Percentiles rank a stretch among this genome's conserved stretches.
phyloP scores from a whole-genome alignment of 225 moss, liverwort and hornwort genomes.

The Straminergon stramineum region DNA sequence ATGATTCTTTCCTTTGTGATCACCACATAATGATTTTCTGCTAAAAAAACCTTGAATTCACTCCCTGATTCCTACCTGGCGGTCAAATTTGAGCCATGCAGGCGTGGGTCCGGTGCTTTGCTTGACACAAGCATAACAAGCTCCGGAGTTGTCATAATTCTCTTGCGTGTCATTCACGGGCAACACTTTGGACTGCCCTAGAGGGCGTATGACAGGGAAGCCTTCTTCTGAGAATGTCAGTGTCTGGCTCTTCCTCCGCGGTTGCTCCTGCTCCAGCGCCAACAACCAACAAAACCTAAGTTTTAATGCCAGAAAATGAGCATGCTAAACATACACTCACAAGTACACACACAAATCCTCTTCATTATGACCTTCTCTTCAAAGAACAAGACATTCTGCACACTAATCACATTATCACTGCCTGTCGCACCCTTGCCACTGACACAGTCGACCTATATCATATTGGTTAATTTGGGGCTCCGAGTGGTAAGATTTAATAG shows the following conservation, averaged over 20 bases:
- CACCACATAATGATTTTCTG: not conserved
- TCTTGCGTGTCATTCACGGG: constrained; percentile 67
- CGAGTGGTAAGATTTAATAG: not conserved
- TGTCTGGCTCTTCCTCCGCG: constrained; percentile 64
- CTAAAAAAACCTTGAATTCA: not conserved
- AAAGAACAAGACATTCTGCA: not conserved
- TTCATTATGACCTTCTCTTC: not conserved
- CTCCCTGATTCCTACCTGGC: constrained; percentile 8
- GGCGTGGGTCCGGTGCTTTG: constrained; percentile 61
- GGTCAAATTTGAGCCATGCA: constrained; percentile 85
- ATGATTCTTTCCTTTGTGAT: not conserved
- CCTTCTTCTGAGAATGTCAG: constrained; percentile 79
- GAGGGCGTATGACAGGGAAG: constrained; percentile 51
- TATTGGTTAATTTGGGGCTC: not conserved
- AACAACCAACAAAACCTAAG: not conserved
- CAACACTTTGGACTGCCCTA: constrained; percentile 44
- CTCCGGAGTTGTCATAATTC: constrained; percentile 79
- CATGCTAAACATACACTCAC: not conserved
- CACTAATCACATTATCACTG: not conserved
- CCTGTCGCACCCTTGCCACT: not conserved
- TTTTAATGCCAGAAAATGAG: not conserved
- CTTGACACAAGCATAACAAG: constrained; percentile 77
- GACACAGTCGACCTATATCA: not conserved
- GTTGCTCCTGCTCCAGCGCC: constrained; percentile 53
- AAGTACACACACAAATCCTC: not conserved